phyloP scores from a whole-genome alignment of 1,284 basidiomycete genomes.

The Austroboletus niveus region DNA sequence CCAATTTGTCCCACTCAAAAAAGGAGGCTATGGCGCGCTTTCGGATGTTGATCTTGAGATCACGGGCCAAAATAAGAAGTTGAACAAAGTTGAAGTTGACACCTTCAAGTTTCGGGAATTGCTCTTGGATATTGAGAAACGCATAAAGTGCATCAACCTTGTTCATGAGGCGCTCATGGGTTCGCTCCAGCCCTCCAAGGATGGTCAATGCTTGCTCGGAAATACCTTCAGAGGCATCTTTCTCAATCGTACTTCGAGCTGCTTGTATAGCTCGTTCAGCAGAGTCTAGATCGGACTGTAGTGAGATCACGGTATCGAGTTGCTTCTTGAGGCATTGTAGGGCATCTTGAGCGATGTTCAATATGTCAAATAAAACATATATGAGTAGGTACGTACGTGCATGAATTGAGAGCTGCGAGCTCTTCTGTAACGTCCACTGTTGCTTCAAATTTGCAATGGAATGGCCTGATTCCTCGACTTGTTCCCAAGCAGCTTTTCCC shows the following conservation, averaged over 20 bases:
- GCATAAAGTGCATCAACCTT: background rate
- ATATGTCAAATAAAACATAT: too few species aligned
- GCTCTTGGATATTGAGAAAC: background rate
- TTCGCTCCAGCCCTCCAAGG: background rate
- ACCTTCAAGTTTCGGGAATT: background rate
- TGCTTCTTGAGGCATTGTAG: background rate
- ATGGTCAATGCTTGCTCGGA: background rate
- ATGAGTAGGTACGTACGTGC: background rate
- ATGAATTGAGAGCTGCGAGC: background rate
- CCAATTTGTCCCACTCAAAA: background rate
- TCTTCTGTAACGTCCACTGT: constrained; percentile 27
- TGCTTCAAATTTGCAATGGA: background rate
- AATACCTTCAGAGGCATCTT: background rate
- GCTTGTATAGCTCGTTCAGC: constrained; percentile 24
- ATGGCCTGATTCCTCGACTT: constrained; percentile 13
- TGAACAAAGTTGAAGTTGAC: background rate
- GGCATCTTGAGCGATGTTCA: background rate
- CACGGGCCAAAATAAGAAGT: background rate
- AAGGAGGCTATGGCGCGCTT: background rate
- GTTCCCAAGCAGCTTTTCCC: background rate
- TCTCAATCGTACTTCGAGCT: constrained; percentile 6
- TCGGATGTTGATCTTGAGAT: background rate
- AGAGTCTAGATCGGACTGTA: background rate
- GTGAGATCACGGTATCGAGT: background rate
- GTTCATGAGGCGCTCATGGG: background rate